Percentiles rank a stretch among this genome's conserved stretches.
Conservation (phyloP, 148 eudicot species). For the Bassia scoparia region DNA sequence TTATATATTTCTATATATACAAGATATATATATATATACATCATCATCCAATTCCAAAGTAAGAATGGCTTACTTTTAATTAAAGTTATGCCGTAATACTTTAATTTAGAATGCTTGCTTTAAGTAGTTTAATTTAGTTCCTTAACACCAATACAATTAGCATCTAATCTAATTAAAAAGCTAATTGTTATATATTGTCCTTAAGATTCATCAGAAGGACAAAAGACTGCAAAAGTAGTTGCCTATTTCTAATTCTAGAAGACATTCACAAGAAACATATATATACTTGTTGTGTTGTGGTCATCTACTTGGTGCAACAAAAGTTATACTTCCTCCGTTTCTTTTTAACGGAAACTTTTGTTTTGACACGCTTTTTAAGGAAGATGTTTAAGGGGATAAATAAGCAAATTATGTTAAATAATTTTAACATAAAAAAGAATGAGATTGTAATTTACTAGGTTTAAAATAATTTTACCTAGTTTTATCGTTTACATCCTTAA, state of each 20-base stretch:
- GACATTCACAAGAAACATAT: constrained; percentile 4
- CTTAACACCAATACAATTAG: background rate
- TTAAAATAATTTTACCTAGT: no score
- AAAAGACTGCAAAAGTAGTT: background rate
- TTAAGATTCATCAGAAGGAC: constrained; percentile 15
- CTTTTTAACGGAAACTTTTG: no score
- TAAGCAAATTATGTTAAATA: no score
- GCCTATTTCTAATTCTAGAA: constrained; percentile 15
- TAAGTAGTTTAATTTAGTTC: background rate
- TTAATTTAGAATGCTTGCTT: background rate
- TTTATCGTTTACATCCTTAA: no score
- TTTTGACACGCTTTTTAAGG: no score
- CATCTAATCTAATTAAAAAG: no score
- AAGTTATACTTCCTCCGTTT: no score
- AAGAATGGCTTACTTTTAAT: background rate
- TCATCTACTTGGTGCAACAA: constrained; percentile 14
- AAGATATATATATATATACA: background rate
- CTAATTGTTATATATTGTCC: constrained; percentile 11
- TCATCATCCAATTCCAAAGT: background rate
- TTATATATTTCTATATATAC: no score
- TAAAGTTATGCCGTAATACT: background rate
- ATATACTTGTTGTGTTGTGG: background rate
- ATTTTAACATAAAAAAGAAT: no score
- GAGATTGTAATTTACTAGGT: no score
- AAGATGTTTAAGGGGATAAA: no score